Evolutionary conservation across 2,329 filamentous ascomycete genomes (phyloP).

Genomic region (Venturia aucupariae): DNA sequence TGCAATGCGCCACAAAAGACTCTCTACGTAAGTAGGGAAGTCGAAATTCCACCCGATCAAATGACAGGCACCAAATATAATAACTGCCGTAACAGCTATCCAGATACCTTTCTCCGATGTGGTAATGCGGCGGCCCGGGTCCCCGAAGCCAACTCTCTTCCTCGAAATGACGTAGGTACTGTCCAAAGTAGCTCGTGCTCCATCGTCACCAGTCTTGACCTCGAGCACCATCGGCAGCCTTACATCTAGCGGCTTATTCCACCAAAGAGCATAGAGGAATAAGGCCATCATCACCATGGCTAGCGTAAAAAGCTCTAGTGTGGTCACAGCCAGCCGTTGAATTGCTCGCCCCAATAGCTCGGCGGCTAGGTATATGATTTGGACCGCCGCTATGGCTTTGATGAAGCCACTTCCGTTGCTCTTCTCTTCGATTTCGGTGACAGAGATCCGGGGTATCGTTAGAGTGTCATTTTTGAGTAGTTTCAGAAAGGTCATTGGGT

Average conservation of each 20-base stretch:
- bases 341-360: not conserved
- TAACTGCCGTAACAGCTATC: not conserved
- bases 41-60: conserved; percentile 17
- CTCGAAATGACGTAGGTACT: not conserved
- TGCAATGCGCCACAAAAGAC: conserved; percentile 17
- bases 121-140: no score
- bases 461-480: not conserved
- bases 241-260: conserved; percentile 19
- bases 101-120: no score
- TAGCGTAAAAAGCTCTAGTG: conserved; percentile 20
- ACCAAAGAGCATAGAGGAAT: conserved; percentile 15
- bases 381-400: not conserved
- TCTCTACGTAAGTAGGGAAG: conserved; percentile 15
- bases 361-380: not conserved
- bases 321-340: conserved; percentile 15
- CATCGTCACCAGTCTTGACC: not conserved
- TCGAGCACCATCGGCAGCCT: conserved; percentile 14
- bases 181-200: not conserved
- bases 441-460: not conserved
- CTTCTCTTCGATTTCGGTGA: not conserved
- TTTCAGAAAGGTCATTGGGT: not conserved
- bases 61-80: conserved; percentile 13
- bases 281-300: conserved; percentile 17
- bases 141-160: no score
- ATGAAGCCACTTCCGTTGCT: not conserved